Conservation (phyloP, 768 basidiomycete species). For the Tylopilus plumbeoviolaceoides region DNA sequence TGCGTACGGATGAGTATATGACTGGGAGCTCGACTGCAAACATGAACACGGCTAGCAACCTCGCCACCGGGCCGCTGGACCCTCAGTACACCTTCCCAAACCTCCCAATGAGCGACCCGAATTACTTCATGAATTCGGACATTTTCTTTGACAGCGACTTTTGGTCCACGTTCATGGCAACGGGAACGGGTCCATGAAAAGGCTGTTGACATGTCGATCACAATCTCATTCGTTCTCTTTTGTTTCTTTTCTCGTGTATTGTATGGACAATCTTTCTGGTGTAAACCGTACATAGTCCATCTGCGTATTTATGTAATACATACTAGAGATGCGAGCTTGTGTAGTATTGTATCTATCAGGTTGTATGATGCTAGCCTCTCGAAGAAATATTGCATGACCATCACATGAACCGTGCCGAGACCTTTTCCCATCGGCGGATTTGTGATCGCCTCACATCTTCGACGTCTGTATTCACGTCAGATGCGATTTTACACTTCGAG, state of each 20-base stretch:
- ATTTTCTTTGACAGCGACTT: conserved; percentile 41
- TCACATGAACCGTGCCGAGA: not conserved
- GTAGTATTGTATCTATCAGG: conserved; percentile 3
- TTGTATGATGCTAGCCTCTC: not conserved
- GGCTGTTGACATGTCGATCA: not conserved
- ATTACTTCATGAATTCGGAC: conserved; percentile 34
- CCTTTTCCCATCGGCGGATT: too few relatives aligned
- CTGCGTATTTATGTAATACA: conserved; percentile 6
- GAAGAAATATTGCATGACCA: not conserved
- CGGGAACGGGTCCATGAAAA: conserved; percentile 12
- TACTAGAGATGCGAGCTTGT: not conserved
- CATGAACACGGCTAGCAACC: not conserved
- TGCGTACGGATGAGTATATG: conserved; percentile 12
- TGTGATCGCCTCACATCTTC: too few relatives aligned
- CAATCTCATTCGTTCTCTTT: not conserved
- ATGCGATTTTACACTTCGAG: conserved; percentile 29
- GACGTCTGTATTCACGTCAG: not conserved
- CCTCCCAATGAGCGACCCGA: conserved; percentile 24
- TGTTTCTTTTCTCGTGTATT: not conserved
- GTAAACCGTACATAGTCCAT: conserved; percentile 3
- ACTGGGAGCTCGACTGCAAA: conserved; percentile 4
- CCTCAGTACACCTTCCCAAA: conserved; percentile 21
- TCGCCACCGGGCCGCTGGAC: conserved; percentile 9
- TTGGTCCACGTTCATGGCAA: conserved; percentile 39
- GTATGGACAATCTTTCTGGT: not conserved